Conservation (phyloP, 345 rosid genomes). For the Populus simonii region DNA sequence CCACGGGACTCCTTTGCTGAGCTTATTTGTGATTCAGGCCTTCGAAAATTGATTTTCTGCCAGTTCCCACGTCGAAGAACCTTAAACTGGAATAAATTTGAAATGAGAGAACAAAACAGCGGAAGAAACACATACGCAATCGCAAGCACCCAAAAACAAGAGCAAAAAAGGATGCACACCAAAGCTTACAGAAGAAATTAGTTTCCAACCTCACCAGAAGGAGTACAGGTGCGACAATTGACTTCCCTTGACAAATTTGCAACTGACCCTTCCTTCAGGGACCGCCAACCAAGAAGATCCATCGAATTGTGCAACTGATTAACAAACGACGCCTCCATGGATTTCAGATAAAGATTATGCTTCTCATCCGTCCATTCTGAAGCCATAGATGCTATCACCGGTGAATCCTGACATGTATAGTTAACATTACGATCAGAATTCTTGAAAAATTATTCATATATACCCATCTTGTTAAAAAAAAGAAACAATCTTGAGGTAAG, state of each 20-base stretch:
- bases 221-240: conserved; percentile 10
- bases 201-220: conserved; percentile 62
- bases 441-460: not conserved
- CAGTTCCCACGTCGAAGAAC: conserved; percentile 66
- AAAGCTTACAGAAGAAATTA: not conserved
- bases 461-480: not conserved
- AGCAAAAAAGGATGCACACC: not conserved
- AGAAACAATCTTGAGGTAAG: not conserved
- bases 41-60: conserved; percentile 47
- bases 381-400: conserved; percentile 29
- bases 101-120: conserved; percentile 8
- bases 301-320: conserved; percentile 58
- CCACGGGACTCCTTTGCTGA: conserved; percentile 22
- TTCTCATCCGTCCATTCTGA: conserved; percentile 90
- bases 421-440: conserved; percentile 14
- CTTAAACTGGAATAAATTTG: conserved; percentile 48
- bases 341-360: conserved; percentile 78
- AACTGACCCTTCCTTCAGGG: conserved; percentile 29
- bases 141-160: not conserved
- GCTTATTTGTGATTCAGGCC: conserved; percentile 37
- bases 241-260: conserved; percentile 26
- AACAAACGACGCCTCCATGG: conserved; percentile 89
- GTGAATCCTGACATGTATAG: conserved; percentile 37
- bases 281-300: conserved; percentile 35
- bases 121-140: not conserved